Evolutionary conservation across 2,329 filamentous ascomycete species (phyloP), one percentile per base, ranked within the genome.

Genomic region (Diaporthe nobilis): DNA sequence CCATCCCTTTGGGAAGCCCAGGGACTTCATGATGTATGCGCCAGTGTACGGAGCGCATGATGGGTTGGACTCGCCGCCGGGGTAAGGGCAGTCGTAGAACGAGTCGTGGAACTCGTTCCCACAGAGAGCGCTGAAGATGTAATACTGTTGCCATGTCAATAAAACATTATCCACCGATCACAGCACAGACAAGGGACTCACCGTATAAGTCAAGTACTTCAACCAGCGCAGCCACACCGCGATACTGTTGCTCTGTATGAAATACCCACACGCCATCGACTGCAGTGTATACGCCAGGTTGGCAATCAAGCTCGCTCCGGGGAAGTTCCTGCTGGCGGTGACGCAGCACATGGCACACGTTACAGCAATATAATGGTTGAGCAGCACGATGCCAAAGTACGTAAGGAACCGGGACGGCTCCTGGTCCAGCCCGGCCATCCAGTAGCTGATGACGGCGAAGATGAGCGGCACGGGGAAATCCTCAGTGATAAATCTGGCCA

Each of bases 191-290:
- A 15, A 7, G 4, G 4, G 37, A 63, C 75, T 28, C 83, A 89
- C 88, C 31, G 89, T 88, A 78, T 92, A 93, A 1, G 90, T 89
- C 34, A 88, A 88, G 86, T 91, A 93, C 81, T 95, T 95, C 2
- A 94, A 85, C 94, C 94, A 96, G 73, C 93, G 88, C n/a, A 95
- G 90, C 79, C 95, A 96, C 1, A 95, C 86, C 0, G 94, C 93
- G 4, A 96, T 94, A 7, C 92, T 91, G 72, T 94, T 91, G 15
- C 88, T 88, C 81, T 95, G 93, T 20, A 95, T 91, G 78, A 96
- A 95, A 82, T 93, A 95, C 1, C 94, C 94, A 77, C 93, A 95
- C 0, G 92, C 92, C 85, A 95, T 91, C 2, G 90, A 93, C 80
- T 96, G 94, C 28, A 95, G 78, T 0, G 94, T 96, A 79, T 92